phyloP scores from a whole-genome alignment of 805 yeast genomes.

The Phaffomyces antillensis region DNA sequence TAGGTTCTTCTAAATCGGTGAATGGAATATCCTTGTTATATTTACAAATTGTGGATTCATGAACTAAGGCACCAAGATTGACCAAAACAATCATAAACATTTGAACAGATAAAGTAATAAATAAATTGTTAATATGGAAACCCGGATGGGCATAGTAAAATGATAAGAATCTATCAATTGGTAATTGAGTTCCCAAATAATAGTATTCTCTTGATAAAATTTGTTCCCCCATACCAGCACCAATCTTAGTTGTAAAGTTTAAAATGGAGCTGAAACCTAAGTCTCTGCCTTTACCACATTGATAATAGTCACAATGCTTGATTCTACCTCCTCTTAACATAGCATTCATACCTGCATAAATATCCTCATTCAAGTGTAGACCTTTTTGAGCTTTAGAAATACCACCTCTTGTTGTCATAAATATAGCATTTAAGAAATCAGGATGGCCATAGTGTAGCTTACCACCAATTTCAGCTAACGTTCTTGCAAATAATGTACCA shows the following conservation, averaged over 20 bases:
- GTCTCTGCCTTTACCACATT: conserved; percentile 96
- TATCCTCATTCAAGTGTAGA: conserved; percentile 88
- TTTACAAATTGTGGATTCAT: conserved; percentile 63
- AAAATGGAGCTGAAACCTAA: conserved; percentile 87
- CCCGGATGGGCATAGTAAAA: conserved; percentile 97
- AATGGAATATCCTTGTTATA: conserved; percentile 62
- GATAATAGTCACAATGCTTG: conserved; percentile 92
- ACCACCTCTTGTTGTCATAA: conserved; percentile 95
- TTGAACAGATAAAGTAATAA: conserved; percentile 82
- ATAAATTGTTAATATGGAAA: conserved; percentile 85
- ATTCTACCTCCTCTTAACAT: conserved; percentile 85
- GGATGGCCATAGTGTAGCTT: conserved; percentile 96
- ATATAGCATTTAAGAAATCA: conserved; percentile 83
- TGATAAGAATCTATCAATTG: conserved; percentile 82
- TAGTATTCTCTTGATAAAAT: conserved; percentile 86
- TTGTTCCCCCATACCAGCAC: conserved; percentile 99
- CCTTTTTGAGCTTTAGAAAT: conserved; percentile 93
- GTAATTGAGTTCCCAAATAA: conserved; percentile 82
- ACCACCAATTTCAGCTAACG: conserved; percentile 89
- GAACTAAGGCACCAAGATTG: conserved; percentile 70
- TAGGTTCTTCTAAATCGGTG: conserved; percentile 66
- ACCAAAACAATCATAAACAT: conserved; percentile 74
- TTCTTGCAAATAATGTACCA: conserved; percentile 91
- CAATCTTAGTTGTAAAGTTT: conserved; percentile 92
- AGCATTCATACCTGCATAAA: conserved; percentile 93